These are phyloP conservation scores for Eustoma russellianum DNA, from an alignment of 257 asterid species.

Conservation along the genomic window DNA sequence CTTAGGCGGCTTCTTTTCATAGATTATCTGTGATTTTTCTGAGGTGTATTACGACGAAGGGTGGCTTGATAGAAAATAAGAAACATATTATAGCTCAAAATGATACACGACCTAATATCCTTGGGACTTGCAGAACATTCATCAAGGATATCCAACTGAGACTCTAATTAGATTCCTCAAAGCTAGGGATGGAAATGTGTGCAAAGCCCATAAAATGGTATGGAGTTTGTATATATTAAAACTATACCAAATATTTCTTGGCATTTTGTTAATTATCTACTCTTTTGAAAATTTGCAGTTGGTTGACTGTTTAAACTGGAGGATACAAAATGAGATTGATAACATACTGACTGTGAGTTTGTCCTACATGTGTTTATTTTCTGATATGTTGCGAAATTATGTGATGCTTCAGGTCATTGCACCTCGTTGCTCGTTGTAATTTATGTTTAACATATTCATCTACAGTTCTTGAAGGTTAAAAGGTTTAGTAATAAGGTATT, in stretches of 20 bases:
- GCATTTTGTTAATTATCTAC: slow-evolving; percentile 11
- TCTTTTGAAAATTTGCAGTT: slow-evolving; percentile 39
- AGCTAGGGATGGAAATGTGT: slow-evolving; percentile 73
- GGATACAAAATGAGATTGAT: slow-evolving; percentile 73
- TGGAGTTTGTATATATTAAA: slow-evolving; percentile 2
- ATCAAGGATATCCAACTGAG: slow-evolving; percentile 54
- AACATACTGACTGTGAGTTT: slow-evolving; percentile 59
- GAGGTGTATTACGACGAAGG: no score
- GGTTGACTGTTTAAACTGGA: slow-evolving; percentile 68
- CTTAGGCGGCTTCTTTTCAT: no score
- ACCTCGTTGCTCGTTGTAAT: neutral
- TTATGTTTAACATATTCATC: neutral
- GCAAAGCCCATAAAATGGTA: slow-evolving; percentile 69
- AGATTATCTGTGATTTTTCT: no score
- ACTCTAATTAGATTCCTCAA: slow-evolving; percentile 69
- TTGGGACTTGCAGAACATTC: slow-evolving; percentile 47
- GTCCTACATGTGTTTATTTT: neutral
- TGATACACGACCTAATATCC: neutral
- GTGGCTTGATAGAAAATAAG: no score
- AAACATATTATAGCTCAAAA: no score
- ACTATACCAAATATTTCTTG: neutral
- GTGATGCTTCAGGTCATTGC: neutral
- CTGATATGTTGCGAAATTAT: neutral
- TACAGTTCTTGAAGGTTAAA: neutral
- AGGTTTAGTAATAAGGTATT: no score